Conservation (phyloP, 129 eudicot species). For the sunflower (Helianthus annuus) region HanXRQr2.0-SUNRISE NC_035445.2:171856361-171856860, state of each 20-base stretch:
- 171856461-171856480: background rate
- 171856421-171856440: conserved; percentile 56
- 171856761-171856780: conserved; percentile 33
- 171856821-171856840: conserved; percentile 25
- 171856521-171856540: conserved; percentile 32
- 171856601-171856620: conserved; percentile 11
- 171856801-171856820: conserved; percentile 45
- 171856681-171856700: background rate
- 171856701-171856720: background rate
- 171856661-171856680: background rate
- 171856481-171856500: background rate
- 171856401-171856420: conserved; percentile 48
- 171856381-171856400: conserved; percentile 32
- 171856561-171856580: conserved; percentile 6
- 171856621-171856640: conserved; percentile 38
- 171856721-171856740: background rate
- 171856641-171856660: conserved; percentile 27
- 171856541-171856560: conserved; percentile 35
- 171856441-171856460: background rate
- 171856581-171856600: conserved; percentile 9
- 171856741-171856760: conserved; percentile 7
- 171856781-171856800: conserved; percentile 48
- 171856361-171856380: conserved; percentile 31
- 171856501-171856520: background rate
- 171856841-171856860: conserved; percentile 41